Evolutionary conservation across 2,329 filamentous ascomycete species (phyloP).

Genomic region (Canariomyces notabilis): DNA sequence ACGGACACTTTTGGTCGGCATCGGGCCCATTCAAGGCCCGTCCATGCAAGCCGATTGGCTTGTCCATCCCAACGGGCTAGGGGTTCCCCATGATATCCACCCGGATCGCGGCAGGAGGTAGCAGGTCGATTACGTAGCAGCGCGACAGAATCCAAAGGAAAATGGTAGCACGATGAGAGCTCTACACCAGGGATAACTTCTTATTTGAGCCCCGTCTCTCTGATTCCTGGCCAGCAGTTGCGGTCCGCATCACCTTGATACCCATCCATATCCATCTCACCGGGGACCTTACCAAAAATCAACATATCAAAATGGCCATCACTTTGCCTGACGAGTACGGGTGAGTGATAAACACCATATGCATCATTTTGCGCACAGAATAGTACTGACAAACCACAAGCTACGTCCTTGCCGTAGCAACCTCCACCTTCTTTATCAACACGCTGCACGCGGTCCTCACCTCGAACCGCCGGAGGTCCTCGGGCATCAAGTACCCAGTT

Average conservation of each 20-base stretch:
- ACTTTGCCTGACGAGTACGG: constrained; percentile 46
- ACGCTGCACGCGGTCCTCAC: constrained; percentile 46
- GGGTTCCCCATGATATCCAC: background rate
- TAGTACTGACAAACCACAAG: constrained; percentile 34
- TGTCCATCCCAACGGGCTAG: background rate
- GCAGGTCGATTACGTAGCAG: constrained; percentile 6
- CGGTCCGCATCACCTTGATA: too few species aligned
- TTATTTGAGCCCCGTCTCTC: constrained; percentile 3
- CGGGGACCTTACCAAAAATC: too few species aligned
- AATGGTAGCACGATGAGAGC: constrained; percentile 2
- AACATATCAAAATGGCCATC: constrained; percentile 38
- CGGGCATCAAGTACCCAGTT: constrained; percentile 52
- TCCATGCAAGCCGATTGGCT: constrained; percentile 1
- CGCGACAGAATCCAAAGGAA: constrained; percentile 9
- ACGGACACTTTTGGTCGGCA: constrained; percentile 14
- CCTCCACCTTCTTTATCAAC: constrained; percentile 55
- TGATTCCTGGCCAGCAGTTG: too few species aligned
- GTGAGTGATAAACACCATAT: constrained; percentile 37
- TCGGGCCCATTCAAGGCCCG: constrained; percentile 10
- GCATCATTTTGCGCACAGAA: background rate
- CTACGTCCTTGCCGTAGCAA: constrained; percentile 56
- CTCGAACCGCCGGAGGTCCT: constrained; percentile 44
- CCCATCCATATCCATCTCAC: too few species aligned
- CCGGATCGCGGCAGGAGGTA: too few species aligned
- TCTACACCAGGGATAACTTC: too few species aligned